Evolutionary conservation across 2,329 filamentous ascomycete species (phyloP).

Genomic region (Clonostachys solani): DNA sequence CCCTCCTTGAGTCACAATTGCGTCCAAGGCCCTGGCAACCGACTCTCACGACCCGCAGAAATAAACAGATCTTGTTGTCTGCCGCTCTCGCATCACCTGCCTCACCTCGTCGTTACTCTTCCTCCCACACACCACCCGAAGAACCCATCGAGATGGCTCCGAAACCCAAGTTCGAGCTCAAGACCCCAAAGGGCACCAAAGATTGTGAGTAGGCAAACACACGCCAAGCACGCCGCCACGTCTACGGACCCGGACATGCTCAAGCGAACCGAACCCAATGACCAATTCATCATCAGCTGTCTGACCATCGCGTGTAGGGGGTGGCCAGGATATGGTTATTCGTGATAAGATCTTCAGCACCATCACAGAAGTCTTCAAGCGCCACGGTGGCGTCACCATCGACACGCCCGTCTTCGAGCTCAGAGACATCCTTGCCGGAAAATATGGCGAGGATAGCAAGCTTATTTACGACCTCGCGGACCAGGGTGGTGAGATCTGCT

Average conservation of each 20-base stretch:
- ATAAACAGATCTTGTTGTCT: background rate
- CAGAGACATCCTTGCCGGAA: constrained; percentile 80
- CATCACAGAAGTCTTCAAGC: constrained; percentile 77
- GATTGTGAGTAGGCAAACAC: constrained; percentile 52
- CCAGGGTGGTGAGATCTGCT: constrained; percentile 73
- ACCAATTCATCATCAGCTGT: too few species aligned
- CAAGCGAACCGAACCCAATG: too few species aligned
- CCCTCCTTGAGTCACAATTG: background rate
- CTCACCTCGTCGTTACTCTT: background rate
- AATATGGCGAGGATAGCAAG: constrained; percentile 90
- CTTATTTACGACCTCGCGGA: constrained; percentile 87
- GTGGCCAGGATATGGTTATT: constrained; percentile 73
- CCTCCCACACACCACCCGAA: background rate
- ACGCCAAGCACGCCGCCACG: too few species aligned
- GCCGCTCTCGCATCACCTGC: too few species aligned
- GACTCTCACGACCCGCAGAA: background rate
- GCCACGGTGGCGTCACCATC: constrained; percentile 74
- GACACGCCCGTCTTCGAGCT: constrained; percentile 85
- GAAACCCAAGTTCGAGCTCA: constrained; percentile 62
- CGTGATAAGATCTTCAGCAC: constrained; percentile 75
- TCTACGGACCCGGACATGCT: too few species aligned
- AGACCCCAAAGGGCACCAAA: constrained; percentile 87
- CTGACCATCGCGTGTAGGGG: constrained; percentile 30
- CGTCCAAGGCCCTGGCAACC: background rate
- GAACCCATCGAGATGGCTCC: constrained; percentile 21